phyloP scores from a whole-genome alignment of 768 basidiomycete species.

The Mycena chlorophos region DNA sequence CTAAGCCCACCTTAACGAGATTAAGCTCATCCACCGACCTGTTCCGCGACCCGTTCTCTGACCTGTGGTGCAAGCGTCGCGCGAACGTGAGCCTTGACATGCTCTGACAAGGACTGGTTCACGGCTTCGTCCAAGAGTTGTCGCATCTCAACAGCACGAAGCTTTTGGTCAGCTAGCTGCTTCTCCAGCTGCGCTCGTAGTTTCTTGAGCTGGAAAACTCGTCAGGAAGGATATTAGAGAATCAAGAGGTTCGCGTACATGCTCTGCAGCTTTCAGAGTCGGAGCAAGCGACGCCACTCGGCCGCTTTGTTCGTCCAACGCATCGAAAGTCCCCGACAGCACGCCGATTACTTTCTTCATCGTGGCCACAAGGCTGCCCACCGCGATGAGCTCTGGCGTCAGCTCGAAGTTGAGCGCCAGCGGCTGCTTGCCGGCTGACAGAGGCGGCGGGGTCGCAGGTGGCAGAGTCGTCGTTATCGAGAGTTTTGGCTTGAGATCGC shows the following conservation, averaged over 20 bases:
- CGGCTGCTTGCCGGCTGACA: background rate
- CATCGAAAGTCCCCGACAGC: slow-evolving; percentile 46
- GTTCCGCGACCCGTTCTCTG: slow-evolving; percentile 41
- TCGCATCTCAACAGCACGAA: slow-evolving; percentile 38
- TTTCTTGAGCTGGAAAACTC: slow-evolving; percentile 39
- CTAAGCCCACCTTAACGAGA: background rate
- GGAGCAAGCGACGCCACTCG: slow-evolving; percentile 44
- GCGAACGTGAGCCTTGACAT: slow-evolving; percentile 38
- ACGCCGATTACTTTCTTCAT: slow-evolving; percentile 45
- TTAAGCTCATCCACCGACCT: slow-evolving; percentile 35
- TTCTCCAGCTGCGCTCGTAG: slow-evolving; percentile 38
- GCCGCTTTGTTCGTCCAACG: slow-evolving; percentile 46
- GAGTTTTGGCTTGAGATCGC: slow-evolving; percentile 10
- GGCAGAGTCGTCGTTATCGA: slow-evolving; percentile 8
- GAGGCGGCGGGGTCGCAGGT: slow-evolving; percentile 12
- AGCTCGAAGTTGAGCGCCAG: slow-evolving; percentile 4
- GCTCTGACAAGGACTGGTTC: slow-evolving; percentile 42
- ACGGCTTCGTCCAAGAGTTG: slow-evolving; percentile 38
- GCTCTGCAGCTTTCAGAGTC: slow-evolving; percentile 44
- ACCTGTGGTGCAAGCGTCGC: slow-evolving; percentile 38
- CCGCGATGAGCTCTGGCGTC: slow-evolving; percentile 41
- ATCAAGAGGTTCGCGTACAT: slow-evolving; percentile 34
- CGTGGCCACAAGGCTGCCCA: slow-evolving; percentile 45
- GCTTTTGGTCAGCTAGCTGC: slow-evolving; percentile 41
- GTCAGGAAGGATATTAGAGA: slow-evolving; percentile 11